Evolutionary conservation across 2,329 filamentous ascomycete genomes (phyloP).

Genomic region (Myrmaecium sp.): DNA sequence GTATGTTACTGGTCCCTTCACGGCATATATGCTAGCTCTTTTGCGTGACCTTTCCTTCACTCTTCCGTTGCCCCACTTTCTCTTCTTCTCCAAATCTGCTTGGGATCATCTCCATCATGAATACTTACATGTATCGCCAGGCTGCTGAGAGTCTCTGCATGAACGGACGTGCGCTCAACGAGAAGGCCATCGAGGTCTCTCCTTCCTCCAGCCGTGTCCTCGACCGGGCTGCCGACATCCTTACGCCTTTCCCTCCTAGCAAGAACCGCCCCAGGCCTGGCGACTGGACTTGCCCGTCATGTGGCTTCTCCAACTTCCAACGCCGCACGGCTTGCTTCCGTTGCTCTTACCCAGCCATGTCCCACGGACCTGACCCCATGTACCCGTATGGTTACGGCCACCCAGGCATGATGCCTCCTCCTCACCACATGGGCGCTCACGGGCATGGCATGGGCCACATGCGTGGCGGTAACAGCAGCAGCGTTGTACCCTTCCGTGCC

Average conservation of each 20-base stretch:
- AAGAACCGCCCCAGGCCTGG: slow-evolving; percentile 95
- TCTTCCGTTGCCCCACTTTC: slow-evolving; percentile 5
- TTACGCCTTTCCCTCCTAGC: slow-evolving; percentile 93
- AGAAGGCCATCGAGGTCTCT: slow-evolving; percentile 97
- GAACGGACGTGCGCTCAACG: slow-evolving; percentile 94
- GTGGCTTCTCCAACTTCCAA: slow-evolving; percentile 98
- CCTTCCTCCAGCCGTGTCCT: slow-evolving; percentile 93
- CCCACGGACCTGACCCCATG: slow-evolving; percentile 58
- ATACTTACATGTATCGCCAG: slow-evolving; percentile 28
- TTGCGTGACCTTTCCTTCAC: background rate
- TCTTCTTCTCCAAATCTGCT: background rate
- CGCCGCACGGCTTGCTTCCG: slow-evolving; percentile 96
- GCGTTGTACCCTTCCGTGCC: slow-evolving; percentile 88
- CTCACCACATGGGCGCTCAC: slow-evolving; percentile 56
- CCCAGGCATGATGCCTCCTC: slow-evolving; percentile 40
- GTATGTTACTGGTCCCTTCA: slow-evolving; percentile 35
- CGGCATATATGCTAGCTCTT: slow-evolving; percentile 1
- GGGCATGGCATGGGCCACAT: slow-evolving; percentile 39
- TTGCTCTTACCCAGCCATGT: slow-evolving; percentile 94
- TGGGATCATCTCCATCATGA: slow-evolving; percentile 1
- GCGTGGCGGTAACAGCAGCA: slow-evolving; percentile 56
- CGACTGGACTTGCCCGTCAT: slow-evolving; percentile 98
- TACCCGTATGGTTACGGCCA: slow-evolving; percentile 39
- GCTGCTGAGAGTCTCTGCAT: slow-evolving; percentile 96
- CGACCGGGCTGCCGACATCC: slow-evolving; percentile 85